These are phyloP conservation scores for Fonsecaea erecta DNA, from an alignment of 2,329 filamentous ascomycete genomes.

Conservation along the genomic window DNA sequence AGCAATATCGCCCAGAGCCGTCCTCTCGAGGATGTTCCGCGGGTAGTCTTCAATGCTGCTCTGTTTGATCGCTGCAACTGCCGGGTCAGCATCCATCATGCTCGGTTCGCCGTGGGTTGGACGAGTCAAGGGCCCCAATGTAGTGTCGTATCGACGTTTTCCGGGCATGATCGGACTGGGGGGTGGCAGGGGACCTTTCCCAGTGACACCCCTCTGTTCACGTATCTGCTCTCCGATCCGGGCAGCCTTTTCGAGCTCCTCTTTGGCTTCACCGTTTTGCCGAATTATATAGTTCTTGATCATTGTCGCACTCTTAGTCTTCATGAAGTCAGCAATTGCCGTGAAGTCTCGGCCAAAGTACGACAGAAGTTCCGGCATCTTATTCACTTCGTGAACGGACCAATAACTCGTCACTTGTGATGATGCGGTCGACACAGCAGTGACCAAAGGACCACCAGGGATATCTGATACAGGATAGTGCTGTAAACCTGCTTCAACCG, in stretches of 20 bases:
- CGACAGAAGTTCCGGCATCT: slow-evolving; percentile 52
- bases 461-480: slow-evolving; percentile 24
- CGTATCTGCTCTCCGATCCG: slow-evolving; percentile 52
- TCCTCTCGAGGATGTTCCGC: slow-evolving; percentile 30
- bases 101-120: slow-evolving; percentile 41
- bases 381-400: slow-evolving; percentile 56
- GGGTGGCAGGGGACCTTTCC: slow-evolving; percentile 50
- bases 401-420: slow-evolving; percentile 57
- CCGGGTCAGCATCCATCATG: slow-evolving; percentile 49
- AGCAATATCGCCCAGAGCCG: slow-evolving; percentile 28
- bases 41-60: slow-evolving; percentile 37
- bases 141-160: slow-evolving; percentile 55
- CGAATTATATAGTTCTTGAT: slow-evolving; percentile 58
- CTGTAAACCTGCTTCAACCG: slow-evolving; percentile 20
- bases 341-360: slow-evolving; percentile 57
- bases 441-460: slow-evolving; percentile 5
- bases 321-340: slow-evolving; percentile 56
- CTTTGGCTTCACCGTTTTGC: slow-evolving; percentile 50
- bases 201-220: too few relatives aligned
- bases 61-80: slow-evolving; percentile 42
- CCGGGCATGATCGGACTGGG: slow-evolving; percentile 49
- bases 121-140: slow-evolving; percentile 40
- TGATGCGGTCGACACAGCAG: slow-evolving; percentile 10
- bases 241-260: slow-evolving; percentile 51
- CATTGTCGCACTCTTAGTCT: slow-evolving; percentile 58